phyloP scores from a whole-genome alignment of 768 basidiomycete species.

The Leccinum incarnatum region DNA sequence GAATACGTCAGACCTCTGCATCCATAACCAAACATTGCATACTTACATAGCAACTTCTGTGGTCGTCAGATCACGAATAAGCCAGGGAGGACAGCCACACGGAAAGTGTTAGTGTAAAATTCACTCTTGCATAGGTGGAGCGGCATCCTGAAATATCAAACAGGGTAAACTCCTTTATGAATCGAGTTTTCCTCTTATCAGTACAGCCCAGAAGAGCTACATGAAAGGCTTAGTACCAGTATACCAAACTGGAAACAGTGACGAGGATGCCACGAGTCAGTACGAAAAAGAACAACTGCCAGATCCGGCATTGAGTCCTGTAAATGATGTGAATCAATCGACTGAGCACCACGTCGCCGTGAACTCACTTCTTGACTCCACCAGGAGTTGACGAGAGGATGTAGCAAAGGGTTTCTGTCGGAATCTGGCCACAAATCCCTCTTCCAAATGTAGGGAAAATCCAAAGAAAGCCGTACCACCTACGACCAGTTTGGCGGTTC shows the following conservation, averaged over 20 bases:
- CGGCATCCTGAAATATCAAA: constrained; percentile 2
- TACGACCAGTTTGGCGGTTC: neutral
- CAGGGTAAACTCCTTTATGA: neutral
- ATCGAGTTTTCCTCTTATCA: constrained; percentile 1
- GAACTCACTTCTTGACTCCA: constrained; percentile 3
- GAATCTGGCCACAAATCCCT: constrained; percentile 7
- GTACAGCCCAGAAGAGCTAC: constrained; percentile 2
- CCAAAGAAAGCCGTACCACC: neutral
- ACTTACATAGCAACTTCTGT: constrained; percentile 11
- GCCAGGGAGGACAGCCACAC: neutral
- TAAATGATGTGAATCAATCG: neutral
- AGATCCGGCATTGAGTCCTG: constrained; percentile 8
- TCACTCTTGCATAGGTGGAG: constrained; percentile 10
- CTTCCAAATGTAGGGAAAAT: neutral
- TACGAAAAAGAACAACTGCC: constrained; percentile 10
- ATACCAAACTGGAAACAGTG: constrained; percentile 9
- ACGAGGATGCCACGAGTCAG: constrained; percentile 14
- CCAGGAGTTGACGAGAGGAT: constrained; percentile 10
- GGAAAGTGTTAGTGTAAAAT: constrained; percentile 5
- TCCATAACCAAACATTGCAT: neutral
- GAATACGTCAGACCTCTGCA: neutral
- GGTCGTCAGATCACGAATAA: neutral
- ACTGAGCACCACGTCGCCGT: neutral
- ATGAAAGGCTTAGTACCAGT: neutral
- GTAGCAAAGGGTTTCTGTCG: constrained; percentile 5